Conservation (phyloP, 305 asterid species). For the Fraxinus dipetala region DNA sequence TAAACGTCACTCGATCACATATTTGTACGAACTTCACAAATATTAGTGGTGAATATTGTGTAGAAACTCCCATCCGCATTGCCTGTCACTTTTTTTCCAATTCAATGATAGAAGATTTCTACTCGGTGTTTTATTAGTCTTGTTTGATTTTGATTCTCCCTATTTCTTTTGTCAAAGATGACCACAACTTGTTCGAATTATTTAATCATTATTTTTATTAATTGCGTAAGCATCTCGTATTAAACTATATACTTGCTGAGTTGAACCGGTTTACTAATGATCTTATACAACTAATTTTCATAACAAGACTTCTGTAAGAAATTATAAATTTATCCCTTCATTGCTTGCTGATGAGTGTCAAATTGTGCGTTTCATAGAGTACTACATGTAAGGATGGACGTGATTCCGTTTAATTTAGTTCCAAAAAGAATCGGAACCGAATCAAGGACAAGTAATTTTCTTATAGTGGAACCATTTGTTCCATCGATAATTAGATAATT, state of each 20-base stretch:
- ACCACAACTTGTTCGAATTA: not conserved
- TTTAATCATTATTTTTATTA: not conserved
- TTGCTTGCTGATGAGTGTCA: not conserved
- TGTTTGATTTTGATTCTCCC: not conserved
- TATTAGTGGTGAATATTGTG: not conserved
- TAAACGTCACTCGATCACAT: slow-evolving; percentile 3
- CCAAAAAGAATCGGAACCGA: not conserved
- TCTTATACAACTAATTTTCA: not conserved
- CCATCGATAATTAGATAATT: not conserved
- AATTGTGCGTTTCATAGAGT: not conserved
- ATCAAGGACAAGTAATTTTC: too few relatives aligned
- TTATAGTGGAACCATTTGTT: not conserved
- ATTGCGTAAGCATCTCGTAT: not conserved
- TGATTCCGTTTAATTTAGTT: too few relatives aligned
- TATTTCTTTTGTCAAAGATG: not conserved
- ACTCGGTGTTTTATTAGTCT: not conserved
- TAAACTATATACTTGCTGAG: not conserved
- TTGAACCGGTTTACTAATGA: not conserved
- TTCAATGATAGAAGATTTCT: not conserved
- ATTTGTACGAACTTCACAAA: not conserved
- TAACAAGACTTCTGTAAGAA: not conserved
- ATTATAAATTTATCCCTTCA: not conserved
- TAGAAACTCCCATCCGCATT: not conserved
- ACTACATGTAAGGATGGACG: not conserved
- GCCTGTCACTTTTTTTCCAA: not conserved